phyloP scores from a whole-genome alignment of 441 rosid species.

The Gossypium davidsonii region DNA sequence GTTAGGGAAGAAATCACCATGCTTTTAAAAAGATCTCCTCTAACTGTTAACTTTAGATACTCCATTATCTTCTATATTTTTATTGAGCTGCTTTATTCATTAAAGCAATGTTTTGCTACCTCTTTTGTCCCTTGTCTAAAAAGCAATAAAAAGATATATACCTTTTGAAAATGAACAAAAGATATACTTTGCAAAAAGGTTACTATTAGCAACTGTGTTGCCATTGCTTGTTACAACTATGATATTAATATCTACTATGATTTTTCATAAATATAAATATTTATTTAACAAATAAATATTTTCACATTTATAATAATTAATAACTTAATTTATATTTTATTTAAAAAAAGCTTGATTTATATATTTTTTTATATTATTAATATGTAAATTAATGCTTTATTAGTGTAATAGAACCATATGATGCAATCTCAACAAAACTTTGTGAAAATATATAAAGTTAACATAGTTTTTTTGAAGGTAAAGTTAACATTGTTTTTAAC shows the following conservation, averaged over 20 bases:
- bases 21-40: not conserved
- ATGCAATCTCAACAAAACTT: too few species aligned
- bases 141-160: not conserved
- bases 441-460: too few species aligned
- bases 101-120: not conserved
- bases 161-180: not conserved
- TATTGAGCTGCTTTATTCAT: not conserved
- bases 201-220: not conserved
- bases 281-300: not conserved
- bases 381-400: too few species aligned
- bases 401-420: too few species aligned
- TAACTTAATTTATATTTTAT: not conserved
- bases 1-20: not conserved
- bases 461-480: too few species aligned
- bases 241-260: too few species aligned
- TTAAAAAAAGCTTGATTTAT: too few species aligned
- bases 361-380: too few species aligned
- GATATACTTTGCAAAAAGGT: not conserved
- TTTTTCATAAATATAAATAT: too few species aligned
- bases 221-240: too few species aligned
- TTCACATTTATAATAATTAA: not conserved
- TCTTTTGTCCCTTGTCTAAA: not conserved
- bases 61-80: not conserved
- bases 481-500: too few species aligned
- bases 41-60: not conserved